A percentile compares a stretch with the other conserved stretches of the same genome.
These are phyloP conservation scores for Saussurea involucrata DNA, from an alignment of 129 eudicot species.

Conservation along the genomic window DNA sequence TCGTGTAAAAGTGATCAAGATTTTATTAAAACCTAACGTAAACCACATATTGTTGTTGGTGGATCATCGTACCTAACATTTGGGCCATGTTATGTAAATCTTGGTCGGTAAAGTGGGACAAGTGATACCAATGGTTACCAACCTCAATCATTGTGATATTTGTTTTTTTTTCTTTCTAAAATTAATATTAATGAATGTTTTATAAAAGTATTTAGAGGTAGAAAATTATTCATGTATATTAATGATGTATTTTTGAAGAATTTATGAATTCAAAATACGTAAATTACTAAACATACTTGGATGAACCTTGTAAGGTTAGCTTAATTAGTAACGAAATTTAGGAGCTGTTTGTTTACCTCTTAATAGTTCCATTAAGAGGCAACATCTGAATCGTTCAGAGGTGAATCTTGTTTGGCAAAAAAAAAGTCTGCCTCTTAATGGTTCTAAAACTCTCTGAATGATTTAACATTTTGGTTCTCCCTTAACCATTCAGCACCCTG, in stretches of 20 bases:
- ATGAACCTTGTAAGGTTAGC: no score
- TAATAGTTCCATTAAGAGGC: no score
- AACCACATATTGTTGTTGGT: slow-evolving; percentile 5
- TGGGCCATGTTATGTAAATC: slow-evolving; percentile 2
- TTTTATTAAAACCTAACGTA: background rate
- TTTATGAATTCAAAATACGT: background rate
- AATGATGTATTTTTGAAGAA: background rate
- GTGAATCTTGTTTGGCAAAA: no score
- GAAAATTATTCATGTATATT: background rate
- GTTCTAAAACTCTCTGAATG: no score
- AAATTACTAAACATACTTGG: no score
- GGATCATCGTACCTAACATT: slow-evolving; percentile 2
- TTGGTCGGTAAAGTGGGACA: slow-evolving; percentile 10
- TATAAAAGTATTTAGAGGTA: no score
- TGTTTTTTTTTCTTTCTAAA: background rate
- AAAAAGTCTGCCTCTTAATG: no score
- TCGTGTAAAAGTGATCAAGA: background rate
- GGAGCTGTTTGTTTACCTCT: no score
- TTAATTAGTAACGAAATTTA: no score
- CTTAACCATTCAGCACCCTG: no score
- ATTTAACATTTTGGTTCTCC: no score
- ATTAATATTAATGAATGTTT: background rate
- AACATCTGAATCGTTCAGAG: no score
- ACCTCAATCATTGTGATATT: background rate
- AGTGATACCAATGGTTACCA: background rate